Percentiles rank a stretch among this genome's conserved stretches.
Conservation (phyloP, 148 eudicot genomes). For the Persicaria tinctoria region DNA sequence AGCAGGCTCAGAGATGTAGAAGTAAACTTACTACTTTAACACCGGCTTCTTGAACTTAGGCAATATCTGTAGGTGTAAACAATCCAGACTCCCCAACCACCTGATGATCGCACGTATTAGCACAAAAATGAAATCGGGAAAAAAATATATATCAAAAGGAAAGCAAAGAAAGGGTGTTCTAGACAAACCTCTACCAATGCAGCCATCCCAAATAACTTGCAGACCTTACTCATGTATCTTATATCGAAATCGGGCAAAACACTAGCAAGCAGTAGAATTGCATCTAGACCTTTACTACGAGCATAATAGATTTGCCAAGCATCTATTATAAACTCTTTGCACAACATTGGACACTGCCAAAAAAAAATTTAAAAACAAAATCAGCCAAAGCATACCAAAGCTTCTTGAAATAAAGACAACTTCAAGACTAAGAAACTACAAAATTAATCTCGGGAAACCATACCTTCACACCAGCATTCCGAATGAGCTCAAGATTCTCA, state of each 20-base stretch:
- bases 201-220: conserved; percentile 94
- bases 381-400: too few relatives aligned
- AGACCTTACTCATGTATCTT: conserved; percentile 71
- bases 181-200: too few relatives aligned
- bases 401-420: too few relatives aligned
- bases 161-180: background rate
- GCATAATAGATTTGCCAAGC: too few relatives aligned
- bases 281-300: conserved; percentile 88
- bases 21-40: conserved; percentile 70
- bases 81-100: conserved; percentile 97
- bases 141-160: background rate
- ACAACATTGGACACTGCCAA: too few relatives aligned
- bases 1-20: too few relatives aligned
- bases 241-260: conserved; percentile 76
- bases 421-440: too few relatives aligned
- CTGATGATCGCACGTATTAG: conserved; percentile 32
- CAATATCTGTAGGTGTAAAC: conserved; percentile 88
- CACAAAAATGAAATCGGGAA: background rate
- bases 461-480: too few relatives aligned
- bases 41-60: conserved; percentile 90
- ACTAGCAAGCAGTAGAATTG: conserved; percentile 76
- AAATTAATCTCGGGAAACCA: too few relatives aligned
- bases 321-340: too few relatives aligned
- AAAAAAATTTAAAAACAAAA: too few relatives aligned
- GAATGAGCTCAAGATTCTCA: too few relatives aligned